Base-by-base conservation (phyloP, 2,329 filamentous ascomycete species). In the Gliomastix tumulicola region DNA sequence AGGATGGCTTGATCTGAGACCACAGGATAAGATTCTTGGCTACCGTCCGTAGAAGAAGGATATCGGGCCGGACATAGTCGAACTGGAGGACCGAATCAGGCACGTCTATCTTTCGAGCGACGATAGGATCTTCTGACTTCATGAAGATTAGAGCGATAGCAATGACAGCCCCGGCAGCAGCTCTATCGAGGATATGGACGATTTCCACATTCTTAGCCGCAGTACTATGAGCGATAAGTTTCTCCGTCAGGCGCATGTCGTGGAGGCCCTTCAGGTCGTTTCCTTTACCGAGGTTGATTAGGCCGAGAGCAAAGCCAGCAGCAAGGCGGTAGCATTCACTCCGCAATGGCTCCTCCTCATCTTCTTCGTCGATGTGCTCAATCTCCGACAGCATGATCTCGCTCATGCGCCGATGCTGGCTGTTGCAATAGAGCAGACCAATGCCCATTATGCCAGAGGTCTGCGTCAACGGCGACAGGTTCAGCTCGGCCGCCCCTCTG, bases 361-460 rank as follows among this genome's bases (percentile, higher is more conserved):
- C 84, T 25, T 85, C 74, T 19, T 71, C 65, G 31, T 92, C 88
- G 35, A 88, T 74, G 44, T 89, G 84, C 55, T 96, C 88, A 42
- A 98, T 92, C 56, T 98, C 92, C 0, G 90, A 97, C 35, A 98
- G 77, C 88, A 98, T 96, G 15, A 97, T 88, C 57, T 98, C 92
- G 54, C 88, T 97, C 92, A 98, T 98, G 25, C 94, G 82, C 21
- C 94, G 84, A 61, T 98, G 94, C 51, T 97, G 90, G 20, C 89
- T 96, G 54, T 89, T 84, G 62, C 84, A 94, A 59, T 97, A 98
- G 2, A 98, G 69, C 28, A 98, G 65, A 1, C 92, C 92, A 46
- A 98, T 95, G 3, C 92, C 92, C 88, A 98, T 94, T 30, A 98
- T 84, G 16, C 89, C 92, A 2, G 90, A 92, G 0, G 92, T 97